Evolutionary conservation across 2,329 filamentous ascomycete genomes (phyloP).

Genomic region (Pleurostoma richardsiae): DNA sequence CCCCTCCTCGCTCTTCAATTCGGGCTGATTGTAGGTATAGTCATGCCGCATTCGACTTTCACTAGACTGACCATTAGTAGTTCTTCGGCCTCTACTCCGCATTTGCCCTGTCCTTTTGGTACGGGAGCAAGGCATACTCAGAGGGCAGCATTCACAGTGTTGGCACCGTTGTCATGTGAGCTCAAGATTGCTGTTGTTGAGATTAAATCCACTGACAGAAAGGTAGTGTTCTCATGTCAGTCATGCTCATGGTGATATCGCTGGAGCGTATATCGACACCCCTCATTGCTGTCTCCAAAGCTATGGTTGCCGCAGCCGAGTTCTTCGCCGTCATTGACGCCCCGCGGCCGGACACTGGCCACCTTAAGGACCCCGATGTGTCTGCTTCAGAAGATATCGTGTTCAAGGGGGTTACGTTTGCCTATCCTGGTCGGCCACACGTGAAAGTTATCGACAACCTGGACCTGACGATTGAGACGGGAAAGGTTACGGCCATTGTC

Average conservation of each 20-base stretch:
- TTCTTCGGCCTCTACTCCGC: constrained; percentile 49
- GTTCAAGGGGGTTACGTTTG: constrained; percentile 63
- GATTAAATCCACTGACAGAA: too few species aligned
- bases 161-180: constrained; percentile 50
- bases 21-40: constrained; percentile 33
- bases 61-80: constrained; percentile 16
- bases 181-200: too few species aligned
- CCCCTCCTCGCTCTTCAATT: constrained; percentile 50
- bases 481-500: constrained; percentile 69
- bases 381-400: constrained; percentile 48
- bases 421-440: constrained; percentile 63
- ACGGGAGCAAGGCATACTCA: constrained; percentile 46
- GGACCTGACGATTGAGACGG: constrained; percentile 52
- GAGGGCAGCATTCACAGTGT: constrained; percentile 42
- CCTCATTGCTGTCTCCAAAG: constrained; percentile 52
- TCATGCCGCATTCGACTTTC: constrained; percentile 9
- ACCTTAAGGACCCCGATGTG: constrained; percentile 42
- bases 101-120: constrained; percentile 60
- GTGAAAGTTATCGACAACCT: constrained; percentile 59
- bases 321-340: constrained; percentile 51
- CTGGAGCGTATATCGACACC: constrained; percentile 53
- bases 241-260: constrained; percentile 54
- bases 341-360: constrained; percentile 30
- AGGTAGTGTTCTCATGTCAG: constrained; percentile 45
- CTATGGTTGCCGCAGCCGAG: constrained; percentile 51